These are phyloP conservation scores for Nicotiana otophora DNA, from an alignment of 257 asterid species.

Conservation along the genomic window DNA sequence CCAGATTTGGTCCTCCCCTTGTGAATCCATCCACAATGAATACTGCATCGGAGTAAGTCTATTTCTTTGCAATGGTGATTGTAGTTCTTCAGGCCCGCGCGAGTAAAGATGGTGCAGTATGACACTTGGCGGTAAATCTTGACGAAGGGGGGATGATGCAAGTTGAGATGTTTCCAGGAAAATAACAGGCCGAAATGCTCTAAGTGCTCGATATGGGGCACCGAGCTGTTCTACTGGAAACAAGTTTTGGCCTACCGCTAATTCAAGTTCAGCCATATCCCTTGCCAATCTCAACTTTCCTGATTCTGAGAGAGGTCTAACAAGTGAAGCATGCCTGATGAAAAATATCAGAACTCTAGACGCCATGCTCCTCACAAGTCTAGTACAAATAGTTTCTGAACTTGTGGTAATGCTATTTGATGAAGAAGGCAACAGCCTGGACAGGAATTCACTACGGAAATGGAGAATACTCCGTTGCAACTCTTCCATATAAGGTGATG, in stretches of 20 bases:
- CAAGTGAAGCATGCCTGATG: conserved; percentile 83
- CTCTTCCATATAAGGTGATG: conserved; percentile 97
- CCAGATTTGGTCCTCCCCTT: conserved; percentile 98
- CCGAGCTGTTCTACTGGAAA: conserved; percentile 97
- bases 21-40: conserved; percentile 93
- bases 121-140: conserved; percentile 81
- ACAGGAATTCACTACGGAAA: conserved; percentile 74
- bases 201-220: conserved; percentile 83
- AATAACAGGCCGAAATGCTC: conserved; percentile 90
- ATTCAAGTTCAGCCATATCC: conserved; percentile 94
- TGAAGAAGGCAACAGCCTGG: conserved; percentile 75
- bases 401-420: conserved; percentile 35
- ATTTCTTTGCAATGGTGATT: conserved; percentile 87
- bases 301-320: conserved; percentile 89
- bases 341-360: conserved; percentile 75
- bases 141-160: conserved; percentile 77
- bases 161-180: conserved; percentile 89
- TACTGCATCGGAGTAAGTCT: conserved; percentile 76
- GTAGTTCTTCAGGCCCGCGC: conserved; percentile 84
- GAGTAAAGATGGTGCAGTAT: conserved; percentile 89
- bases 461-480: conserved; percentile 70
- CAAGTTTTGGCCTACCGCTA: conserved; percentile 79
- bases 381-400: conserved; percentile 73
- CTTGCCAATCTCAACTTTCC: conserved; percentile 96
- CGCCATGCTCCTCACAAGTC: conserved; percentile 86